A percentile compares a stretch with the other conserved stretches of the same genome.
phyloP scores from a whole-genome alignment of 1,139 yeast species.

The Lipomyces yarrowii region DNA sequence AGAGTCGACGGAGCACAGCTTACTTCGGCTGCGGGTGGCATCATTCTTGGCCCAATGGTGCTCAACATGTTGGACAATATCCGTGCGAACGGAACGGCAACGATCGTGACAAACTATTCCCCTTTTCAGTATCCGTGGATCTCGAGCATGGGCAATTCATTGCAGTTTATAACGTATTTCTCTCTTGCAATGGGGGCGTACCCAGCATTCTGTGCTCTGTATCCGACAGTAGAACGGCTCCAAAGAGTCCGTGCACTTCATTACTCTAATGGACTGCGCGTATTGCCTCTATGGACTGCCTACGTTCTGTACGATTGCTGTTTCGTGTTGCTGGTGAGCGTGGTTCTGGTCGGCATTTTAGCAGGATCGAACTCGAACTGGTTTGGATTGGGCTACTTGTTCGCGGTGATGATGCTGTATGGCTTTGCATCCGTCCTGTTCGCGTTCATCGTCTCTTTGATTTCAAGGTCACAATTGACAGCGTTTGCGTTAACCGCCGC shows the following conservation, averaged over 20 bases:
- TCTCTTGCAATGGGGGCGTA: slow-evolving; percentile 44
- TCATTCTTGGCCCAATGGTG: slow-evolving; percentile 36
- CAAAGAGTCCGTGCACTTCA: slow-evolving; percentile 45
- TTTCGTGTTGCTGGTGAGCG: slow-evolving; percentile 37
- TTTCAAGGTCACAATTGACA: slow-evolving; percentile 43
- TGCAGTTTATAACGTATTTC: slow-evolving; percentile 43
- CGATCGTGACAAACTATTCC: slow-evolving; percentile 40
- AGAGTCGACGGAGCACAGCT: slow-evolving; percentile 33
- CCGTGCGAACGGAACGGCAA: slow-evolving; percentile 38
- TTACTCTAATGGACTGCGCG: slow-evolving; percentile 45
- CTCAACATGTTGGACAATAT: slow-evolving; percentile 40
- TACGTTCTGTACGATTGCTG: slow-evolving; percentile 40
- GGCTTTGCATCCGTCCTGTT: slow-evolving; percentile 41
- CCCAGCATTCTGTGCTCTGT: slow-evolving; percentile 43
- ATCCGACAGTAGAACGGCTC: slow-evolving; percentile 45
- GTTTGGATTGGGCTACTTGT: slow-evolving; percentile 41
- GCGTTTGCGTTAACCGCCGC: slow-evolving; percentile 46
- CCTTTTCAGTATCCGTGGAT: slow-evolving; percentile 43
- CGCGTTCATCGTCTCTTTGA: slow-evolving; percentile 41
- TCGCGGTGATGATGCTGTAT: slow-evolving; percentile 41
- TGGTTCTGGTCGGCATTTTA: slow-evolving; percentile 38
- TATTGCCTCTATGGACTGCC: slow-evolving; percentile 44
- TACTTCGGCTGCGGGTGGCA: slow-evolving; percentile 17
- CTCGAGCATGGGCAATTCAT: slow-evolving; percentile 40
- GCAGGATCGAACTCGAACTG: slow-evolving; percentile 32